Conservation (phyloP, 768 basidiomycete species). For the Boletus reticuloceps region DNA sequence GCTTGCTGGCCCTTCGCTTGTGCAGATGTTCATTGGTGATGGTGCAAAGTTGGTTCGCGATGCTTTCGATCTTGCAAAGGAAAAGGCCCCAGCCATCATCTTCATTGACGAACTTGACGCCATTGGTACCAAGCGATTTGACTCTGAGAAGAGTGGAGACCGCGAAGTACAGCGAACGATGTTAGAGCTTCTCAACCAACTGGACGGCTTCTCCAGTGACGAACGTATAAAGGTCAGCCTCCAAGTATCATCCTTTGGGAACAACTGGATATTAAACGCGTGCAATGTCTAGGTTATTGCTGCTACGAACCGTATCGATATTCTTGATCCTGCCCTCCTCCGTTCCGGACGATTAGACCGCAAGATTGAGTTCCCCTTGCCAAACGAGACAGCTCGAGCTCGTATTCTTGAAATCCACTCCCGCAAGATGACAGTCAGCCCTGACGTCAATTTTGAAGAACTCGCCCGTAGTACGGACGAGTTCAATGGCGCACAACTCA, state of each 20-base stretch:
- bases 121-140: constrained; percentile 98
- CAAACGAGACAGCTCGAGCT: constrained; percentile 94
- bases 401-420: constrained; percentile 96
- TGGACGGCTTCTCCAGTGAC: constrained; percentile 97
- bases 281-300: constrained; percentile 77
- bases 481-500: constrained; percentile 95
- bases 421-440: constrained; percentile 86
- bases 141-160: constrained; percentile 98
- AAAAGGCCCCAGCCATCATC: constrained; percentile 98
- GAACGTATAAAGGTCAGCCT: constrained; percentile 86
- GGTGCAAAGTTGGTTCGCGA: constrained; percentile 98
- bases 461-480: constrained; percentile 96
- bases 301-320: constrained; percentile 98
- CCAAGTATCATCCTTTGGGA: background rate
- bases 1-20: constrained; percentile 94
- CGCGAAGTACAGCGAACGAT: constrained; percentile 99
- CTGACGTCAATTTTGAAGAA: constrained; percentile 96
- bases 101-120: constrained; percentile 98
- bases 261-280: constrained; percentile 1
- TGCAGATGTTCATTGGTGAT: constrained; percentile 99
- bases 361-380: constrained; percentile 98
- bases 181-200: constrained; percentile 96
- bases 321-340: constrained; percentile 96
- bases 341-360: constrained; percentile 96
- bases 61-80: constrained; percentile 96